Evolutionary conservation across 371 early-diverging fungal genomes (phyloP), one percentile per base, ranked within the genome.

Genomic region (Mucor velutinosus): DNA sequence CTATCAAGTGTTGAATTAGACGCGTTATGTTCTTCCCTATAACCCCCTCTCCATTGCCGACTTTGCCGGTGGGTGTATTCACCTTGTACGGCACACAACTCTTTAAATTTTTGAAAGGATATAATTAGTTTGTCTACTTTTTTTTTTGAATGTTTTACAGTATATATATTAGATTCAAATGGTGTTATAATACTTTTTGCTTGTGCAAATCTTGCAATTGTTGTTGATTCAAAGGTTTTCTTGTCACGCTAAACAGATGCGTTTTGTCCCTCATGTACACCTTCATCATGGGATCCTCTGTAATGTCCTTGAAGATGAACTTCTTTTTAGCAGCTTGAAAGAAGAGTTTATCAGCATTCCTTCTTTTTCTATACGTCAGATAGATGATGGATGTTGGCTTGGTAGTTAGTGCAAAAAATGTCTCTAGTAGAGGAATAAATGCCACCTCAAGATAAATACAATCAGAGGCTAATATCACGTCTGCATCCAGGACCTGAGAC

Each of bases 291-390:
- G 78, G 81, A 58, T 78, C 76, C 17, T 81, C 81, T 49, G 47
- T 51, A 53, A 78, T 69, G 53, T 81, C 80, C 7, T 39, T 65
- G 23, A 81, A 49, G 21, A 57, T 64, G 51, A 84, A 84, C 32
- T 76, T 62, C 60, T 81, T 84, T 67, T 69, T 70, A 51, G 79
- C 76, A 68, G 81, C 59, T 29, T 68, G 72, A 55, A 84, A 84
- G 65, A 84, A 84, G 25, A 80, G 67, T 45, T 81, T 81, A 41
- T 84, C 82, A 7, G 82, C 84, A 41, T 78, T 84, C 68, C 84
- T 72, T 69, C 84, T 70, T 53, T 80, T 76, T 14, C 71, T 68
- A 39, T 84, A 81, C 25, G 73, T 69, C 58, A 84, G 60, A 37
- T 77, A 81, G 37, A 84, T 81, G 3, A 73, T 60, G 1, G 79